These are phyloP conservation scores for Podospora tetraspora DNA, from an alignment of 495 filamentous ascomycete genomes.

Conservation along the genomic window DNA sequence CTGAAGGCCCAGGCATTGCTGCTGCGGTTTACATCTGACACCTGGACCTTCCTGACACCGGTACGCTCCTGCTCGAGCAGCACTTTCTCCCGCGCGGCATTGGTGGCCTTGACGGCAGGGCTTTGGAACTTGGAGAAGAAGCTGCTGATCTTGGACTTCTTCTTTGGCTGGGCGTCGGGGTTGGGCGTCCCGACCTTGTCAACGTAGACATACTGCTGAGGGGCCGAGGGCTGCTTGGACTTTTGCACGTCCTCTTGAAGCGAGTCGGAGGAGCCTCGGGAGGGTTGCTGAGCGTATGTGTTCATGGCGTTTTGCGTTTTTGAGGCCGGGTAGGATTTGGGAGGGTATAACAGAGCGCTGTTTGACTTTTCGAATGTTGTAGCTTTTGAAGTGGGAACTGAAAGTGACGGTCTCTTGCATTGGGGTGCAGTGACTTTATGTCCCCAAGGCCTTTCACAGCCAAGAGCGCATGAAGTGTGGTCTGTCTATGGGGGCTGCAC, in stretches of 20 bases:
- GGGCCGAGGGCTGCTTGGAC: neutral
- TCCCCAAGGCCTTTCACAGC: neutral
- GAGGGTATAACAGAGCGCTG: neutral
- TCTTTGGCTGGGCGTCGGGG: constrained; percentile 16
- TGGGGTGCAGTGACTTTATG: neutral
- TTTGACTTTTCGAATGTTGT: neutral
- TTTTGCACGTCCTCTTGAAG: neutral
- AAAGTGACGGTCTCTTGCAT: neutral
- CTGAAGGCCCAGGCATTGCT: constrained; percentile 8
- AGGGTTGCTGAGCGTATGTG: neutral
- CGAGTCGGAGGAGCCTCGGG: neutral
- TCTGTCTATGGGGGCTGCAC: neutral
- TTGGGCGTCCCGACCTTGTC: constrained; percentile 3
- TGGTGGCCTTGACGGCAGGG: constrained; percentile 14
- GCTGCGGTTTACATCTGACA: neutral
- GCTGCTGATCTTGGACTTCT: constrained; percentile 13
- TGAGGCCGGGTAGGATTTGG: neutral
- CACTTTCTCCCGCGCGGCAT: constrained; percentile 5
- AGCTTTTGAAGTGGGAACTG: too few relatives aligned
- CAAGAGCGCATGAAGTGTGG: neutral
- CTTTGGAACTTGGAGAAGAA: constrained; percentile 23
- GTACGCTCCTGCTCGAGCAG: constrained; percentile 14
- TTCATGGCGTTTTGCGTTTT: neutral
- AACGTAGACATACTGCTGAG: constrained; percentile 10
- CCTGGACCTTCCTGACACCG: constrained; percentile 10